These are phyloP conservation scores for Cicer chorassanicum DNA, from an alignment of 306 rosid species.

Conservation along the genomic window DNA sequence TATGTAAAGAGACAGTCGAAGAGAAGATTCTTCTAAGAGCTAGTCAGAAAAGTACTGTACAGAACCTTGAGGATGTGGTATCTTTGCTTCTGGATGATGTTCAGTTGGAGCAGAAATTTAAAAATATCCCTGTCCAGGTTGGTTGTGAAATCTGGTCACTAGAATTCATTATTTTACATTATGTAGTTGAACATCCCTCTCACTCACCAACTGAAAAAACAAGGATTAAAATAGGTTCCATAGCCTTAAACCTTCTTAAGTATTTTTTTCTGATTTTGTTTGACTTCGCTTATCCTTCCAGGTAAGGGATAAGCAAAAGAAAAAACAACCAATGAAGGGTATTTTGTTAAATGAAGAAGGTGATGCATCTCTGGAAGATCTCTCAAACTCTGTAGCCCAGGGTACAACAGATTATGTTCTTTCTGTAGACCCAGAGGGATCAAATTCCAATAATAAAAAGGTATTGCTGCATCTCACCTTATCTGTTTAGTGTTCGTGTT, in stretches of 20 bases:
- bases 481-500: neutral
- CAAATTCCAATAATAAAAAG: constrained; percentile 78
- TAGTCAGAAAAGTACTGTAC: constrained; percentile 95
- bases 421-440: constrained; percentile 62
- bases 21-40: constrained; percentile 98
- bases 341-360: constrained; percentile 89
- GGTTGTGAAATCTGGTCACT: constrained; percentile 43
- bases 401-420: constrained; percentile 59
- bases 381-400: constrained; percentile 55
- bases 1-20: constrained; percentile 98
- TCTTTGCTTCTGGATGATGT: constrained; percentile 95
- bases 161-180: constrained; percentile 30
- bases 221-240: constrained; percentile 11
- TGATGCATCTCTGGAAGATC: constrained; percentile 88
- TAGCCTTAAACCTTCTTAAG: constrained; percentile 24
- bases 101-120: constrained; percentile 92
- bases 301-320: constrained; percentile 87
- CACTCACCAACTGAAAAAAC: neutral
- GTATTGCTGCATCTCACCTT: constrained; percentile 47
- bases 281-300: constrained; percentile 46
- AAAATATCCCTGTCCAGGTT: constrained; percentile 84
- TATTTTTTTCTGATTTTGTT: constrained; percentile 31
- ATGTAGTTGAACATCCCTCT: constrained; percentile 40
- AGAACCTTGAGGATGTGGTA: constrained; percentile 98
- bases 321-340: constrained; percentile 71